Base-by-base conservation (phyloP, 1,139 yeast species). In the Blastobotrys elegans region DNA sequence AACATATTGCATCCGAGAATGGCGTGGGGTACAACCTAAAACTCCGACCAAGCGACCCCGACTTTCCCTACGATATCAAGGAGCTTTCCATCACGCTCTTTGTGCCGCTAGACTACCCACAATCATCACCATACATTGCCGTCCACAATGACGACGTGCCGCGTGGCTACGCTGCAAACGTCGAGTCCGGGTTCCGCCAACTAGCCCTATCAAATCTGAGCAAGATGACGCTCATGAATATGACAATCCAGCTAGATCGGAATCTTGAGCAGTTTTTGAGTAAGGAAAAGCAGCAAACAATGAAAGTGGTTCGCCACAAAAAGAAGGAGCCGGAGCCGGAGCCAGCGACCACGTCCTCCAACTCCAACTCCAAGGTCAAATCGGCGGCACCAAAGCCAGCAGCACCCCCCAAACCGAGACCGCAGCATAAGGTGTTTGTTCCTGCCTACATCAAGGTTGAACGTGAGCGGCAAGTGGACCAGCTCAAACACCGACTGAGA, bases 71-170 rank as follows among this genome's bases (percentile, higher is more conserved):
- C 59, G 87, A 81, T 50, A 63, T 84, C 27, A 74, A 73, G 7
- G 57, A 62, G 17, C 68, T 84, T 48, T 71, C 75, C 44, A 57
- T 84, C 30, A 74, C 77, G 46, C 63, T 84, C 42, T 66, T 72
- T 43, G 68, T 84, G 3, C 89, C 92, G 0, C 57, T 62, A 1
- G 66, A 65, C 26, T 84, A 82, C 57, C 90, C 90, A 0, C 56
- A 64, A 34, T 62, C 49, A 61, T 24, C 58, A 55, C 58, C 59
- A 0, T 53, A 53, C 50, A 58, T 72, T 33, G 46, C 50, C 18
- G 83, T 85, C 4, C 68, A 79, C 43, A 83, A 83, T 61, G 74
- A 75, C 22, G 87, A 82, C 38, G 81, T 84, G n/a, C 89, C 92
- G 1, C 68, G 80, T 50, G 92, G 92, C 0, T 80, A 68, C 61